Conservation (phyloP, 441 rosid genomes). For the Codiaeum variegatum region DNA sequence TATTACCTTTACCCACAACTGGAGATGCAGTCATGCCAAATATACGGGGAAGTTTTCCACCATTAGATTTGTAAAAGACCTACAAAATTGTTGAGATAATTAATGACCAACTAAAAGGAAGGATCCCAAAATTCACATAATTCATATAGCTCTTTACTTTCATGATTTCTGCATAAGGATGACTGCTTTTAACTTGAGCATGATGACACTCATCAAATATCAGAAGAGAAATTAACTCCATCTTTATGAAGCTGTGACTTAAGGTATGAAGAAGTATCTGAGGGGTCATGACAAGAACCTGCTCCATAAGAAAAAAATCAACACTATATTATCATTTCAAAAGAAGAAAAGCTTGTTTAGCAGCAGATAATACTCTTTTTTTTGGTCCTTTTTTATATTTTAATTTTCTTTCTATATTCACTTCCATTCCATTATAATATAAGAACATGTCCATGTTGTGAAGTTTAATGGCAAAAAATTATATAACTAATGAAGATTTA, state of each 20-base stretch:
- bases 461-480: too few species aligned
- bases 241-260: slow-evolving; percentile 84
- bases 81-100: slow-evolving; percentile 36
- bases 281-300: slow-evolving; percentile 98
- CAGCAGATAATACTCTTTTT: neutral
- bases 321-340: neutral
- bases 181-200: slow-evolving; percentile 79
- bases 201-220: slow-evolving; percentile 96
- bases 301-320: slow-evolving; percentile 30
- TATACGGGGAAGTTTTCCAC: slow-evolving; percentile 62
- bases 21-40: slow-evolving; percentile 99
- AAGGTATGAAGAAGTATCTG: slow-evolving; percentile 64
- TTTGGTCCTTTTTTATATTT: too few species aligned
- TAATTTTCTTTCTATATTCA: neutral
- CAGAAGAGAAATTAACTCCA: slow-evolving; percentile 82
- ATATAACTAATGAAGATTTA: too few species aligned
- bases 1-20: slow-evolving; percentile 83
- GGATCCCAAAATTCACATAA: neutral
- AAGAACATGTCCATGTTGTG: neutral
- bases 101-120: slow-evolving; percentile 12
- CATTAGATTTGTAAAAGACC: slow-evolving; percentile 63
- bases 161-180: slow-evolving; percentile 94
- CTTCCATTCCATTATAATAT: neutral
- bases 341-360: neutral
- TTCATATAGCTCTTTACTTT: slow-evolving; percentile 46